Evolutionary conservation across 352 stramenopile genomes (phyloP), one percentile per base, ranked within the genome.

Genomic region (Globisporangium apiculatum): DNA sequence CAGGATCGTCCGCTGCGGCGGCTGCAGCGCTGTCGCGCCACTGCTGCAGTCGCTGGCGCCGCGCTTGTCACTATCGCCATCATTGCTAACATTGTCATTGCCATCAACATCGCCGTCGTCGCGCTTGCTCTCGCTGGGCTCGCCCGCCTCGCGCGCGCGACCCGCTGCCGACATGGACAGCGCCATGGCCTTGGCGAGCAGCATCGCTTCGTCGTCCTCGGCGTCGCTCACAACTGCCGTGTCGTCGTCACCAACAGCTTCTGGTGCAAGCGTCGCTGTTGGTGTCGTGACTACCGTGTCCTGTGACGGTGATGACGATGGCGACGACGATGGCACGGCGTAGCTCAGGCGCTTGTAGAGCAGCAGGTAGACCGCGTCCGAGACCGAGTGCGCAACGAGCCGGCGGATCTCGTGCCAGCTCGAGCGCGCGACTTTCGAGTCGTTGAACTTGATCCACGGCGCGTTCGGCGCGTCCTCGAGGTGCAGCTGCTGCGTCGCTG

Each of bases 401-500:
- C 67, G 62, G 48, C 89, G 88, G 53, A 97, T 91, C 50, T 95
- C 87, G 17, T 68, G 69, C 88, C 86, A 96, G 56, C 62, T 87
- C 1, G 87, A 93, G 7, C 68, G 64, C 55, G 89, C 72, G 8
- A 97, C 79, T 49, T 87, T 89, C 43, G 65, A 86, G 67, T 97
- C 89, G 60, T 97, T 96, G 35, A 96, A 96, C 49, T 96, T 95
- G 55, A 95, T 89, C 89, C 89, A 97, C 8, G 89, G 87, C 12
- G 83, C 77, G n/a, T 76, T 51, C 12, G 76, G 51, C 4, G 86
- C 83, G 60, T 97, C 88, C 43, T 92, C 73, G 5, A 91, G 51
- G 53, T 95, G 82, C 40, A 97, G 58, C 45, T 95, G 69, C 14
- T 73, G 62, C n/a, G 73, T 76, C 24, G 73, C 76, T 18, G 68